Base-by-base conservation (phyloP, 2,329 filamentous ascomycete species). In the Penicillium brasilianum region DNA sequence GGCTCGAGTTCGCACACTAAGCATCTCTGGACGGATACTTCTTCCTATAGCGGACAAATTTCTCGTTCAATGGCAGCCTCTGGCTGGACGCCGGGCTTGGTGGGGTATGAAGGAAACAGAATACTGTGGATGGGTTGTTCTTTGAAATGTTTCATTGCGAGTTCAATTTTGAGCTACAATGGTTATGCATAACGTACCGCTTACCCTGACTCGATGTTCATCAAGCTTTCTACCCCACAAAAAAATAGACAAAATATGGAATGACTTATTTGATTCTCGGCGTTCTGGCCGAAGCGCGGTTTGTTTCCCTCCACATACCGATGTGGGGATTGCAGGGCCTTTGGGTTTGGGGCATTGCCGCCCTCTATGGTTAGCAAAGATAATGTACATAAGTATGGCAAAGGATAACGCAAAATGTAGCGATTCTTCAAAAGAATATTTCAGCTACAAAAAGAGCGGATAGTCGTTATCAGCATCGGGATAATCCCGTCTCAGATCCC, bases 1-100 rank as follows among this genome's bases (percentile, higher is more conserved):
- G 89, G 94, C 95, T 2, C 85, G 95, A 16, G 91, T 96, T 16
- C 88, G 85, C 66, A 89, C 86, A 13, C 78, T 98, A 66, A 98
- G 94, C 78, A 76, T 97, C 61, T 96, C 92, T 39, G 95, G 94
- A 0, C 89, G 87, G 73, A 79, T 98, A 39, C 81, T 99, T 59
- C 78, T 89, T 60, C 79, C 81, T 66, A 80, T 96, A 43, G 90
- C 90, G 51, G 91, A 96, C 76, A 80, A 88, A 52, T 91, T 96
- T 71, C 76, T 96, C 55, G 92, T 96, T 58, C 93, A 97, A 81
- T 95, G 94, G 83, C 83, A 86, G 60, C 78, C 81, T 58, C 80
- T 95, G 44, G 86, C 85, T 1, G 78, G 77, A 6, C 79, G 74
- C 55, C 71, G 66, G 44, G 74, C 77, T 25, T 79, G 76, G 77